phyloP scores from a whole-genome alignment of 352 stramenopile genomes.

The Globisporangium lucens region DNA sequence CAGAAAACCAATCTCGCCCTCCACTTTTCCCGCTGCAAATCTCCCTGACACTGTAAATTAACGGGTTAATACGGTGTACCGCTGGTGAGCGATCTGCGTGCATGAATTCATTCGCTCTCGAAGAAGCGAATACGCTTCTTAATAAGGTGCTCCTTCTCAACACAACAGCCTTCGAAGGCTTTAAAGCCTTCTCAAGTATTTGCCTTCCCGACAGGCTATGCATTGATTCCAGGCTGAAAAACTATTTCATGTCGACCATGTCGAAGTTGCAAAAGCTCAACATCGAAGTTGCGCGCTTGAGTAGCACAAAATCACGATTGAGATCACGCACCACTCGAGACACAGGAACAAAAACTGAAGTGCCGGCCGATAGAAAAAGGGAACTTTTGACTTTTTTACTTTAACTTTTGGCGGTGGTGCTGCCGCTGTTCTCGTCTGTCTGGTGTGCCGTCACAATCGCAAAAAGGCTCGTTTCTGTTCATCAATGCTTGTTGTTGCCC shows the following conservation, averaged over 20 bases:
- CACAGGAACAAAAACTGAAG: neutral
- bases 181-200: too few relatives aligned
- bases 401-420: neutral
- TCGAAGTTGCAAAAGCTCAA: neutral
- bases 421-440: neutral
- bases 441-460: neutral
- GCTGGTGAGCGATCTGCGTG: too few relatives aligned
- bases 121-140: too few relatives aligned
- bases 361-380: neutral
- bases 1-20: too few relatives aligned
- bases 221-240: too few relatives aligned
- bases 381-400: neutral
- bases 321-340: neutral
- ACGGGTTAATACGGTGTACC: too few relatives aligned
- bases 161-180: too few relatives aligned
- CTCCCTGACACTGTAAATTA: too few relatives aligned
- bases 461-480: neutral
- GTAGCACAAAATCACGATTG: neutral
- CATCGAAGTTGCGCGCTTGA: neutral
- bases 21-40: too few relatives aligned
- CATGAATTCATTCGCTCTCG: too few relatives aligned
- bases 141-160: too few relatives aligned
- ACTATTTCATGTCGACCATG: neutral
- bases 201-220: too few relatives aligned
- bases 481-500: neutral